These are phyloP conservation scores for Metschnikowia kunwiensis DNA, from an alignment of 805 yeast species.

Conservation along the genomic window DNA sequence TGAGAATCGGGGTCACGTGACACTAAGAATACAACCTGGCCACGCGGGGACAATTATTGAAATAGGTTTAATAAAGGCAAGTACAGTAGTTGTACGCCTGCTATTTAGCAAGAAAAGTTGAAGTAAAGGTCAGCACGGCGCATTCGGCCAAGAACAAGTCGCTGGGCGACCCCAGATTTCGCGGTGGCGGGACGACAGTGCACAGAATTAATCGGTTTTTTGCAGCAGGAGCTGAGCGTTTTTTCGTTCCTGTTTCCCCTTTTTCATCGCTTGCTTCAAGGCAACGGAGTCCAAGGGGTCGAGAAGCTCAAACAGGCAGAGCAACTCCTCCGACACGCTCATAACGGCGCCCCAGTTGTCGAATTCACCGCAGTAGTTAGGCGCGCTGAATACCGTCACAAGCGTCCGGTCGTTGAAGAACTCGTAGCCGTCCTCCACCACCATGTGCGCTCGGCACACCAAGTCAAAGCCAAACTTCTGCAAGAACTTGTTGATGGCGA, in stretches of 20 bases:
- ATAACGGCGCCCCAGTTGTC: slow-evolving; percentile 98
- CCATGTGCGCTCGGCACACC: slow-evolving; percentile 87
- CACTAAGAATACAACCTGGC: no score
- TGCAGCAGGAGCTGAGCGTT: slow-evolving; percentile 40
- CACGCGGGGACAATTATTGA: no score
- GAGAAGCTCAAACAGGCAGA: slow-evolving; percentile 88
- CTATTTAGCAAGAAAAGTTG: no score
- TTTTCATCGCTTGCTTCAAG: slow-evolving; percentile 89
- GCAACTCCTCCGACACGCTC: slow-evolving; percentile 89
- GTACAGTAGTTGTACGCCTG: no score
- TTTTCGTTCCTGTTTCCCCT: slow-evolving; percentile 85
- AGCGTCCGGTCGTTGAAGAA: slow-evolving; percentile 68
- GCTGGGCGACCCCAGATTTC: no score
- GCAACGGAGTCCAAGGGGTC: slow-evolving; percentile 94
- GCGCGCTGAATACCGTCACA: slow-evolving; percentile 73
- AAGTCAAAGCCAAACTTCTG: slow-evolving; percentile 74
- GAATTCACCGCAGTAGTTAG: slow-evolving; percentile 78
- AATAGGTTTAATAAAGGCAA: neutral
- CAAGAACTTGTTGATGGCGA: slow-evolving; percentile 74
- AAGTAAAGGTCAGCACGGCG: no score
- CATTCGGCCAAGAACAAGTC: no score
- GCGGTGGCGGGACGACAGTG: no score
- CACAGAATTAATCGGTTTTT: slow-evolving; percentile 6
- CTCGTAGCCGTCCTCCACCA: slow-evolving; percentile 77
- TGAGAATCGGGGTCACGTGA: no score